Base-by-base conservation (phyloP, 2,329 filamentous ascomycete species). In the Esteya vermicola region DNA sequence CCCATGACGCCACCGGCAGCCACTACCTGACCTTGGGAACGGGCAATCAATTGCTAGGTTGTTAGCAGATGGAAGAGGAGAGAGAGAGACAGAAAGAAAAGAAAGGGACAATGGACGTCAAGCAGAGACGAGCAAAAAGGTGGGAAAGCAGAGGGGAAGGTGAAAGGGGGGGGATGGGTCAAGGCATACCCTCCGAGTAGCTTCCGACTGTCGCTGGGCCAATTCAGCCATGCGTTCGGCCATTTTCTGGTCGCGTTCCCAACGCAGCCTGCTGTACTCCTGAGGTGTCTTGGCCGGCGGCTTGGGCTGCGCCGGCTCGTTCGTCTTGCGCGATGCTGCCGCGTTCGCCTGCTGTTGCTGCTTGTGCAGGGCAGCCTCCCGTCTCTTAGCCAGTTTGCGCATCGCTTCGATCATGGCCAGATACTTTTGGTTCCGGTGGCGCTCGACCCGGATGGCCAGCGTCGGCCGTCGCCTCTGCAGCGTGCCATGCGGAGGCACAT, bases 341-440 rank as follows among this genome's bases (percentile, higher is more conserved):
- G 85, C 74, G 46, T 75, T 73, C 10, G 79, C 74, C 44, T 76
- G 72, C 54, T 95, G 85, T 53, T 89, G 82, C 55, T 91, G 84
- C 63, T 96, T 96, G 54, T 91, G 85, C 22, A 77, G 65, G 21
- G 75, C 71, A 10, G 82, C 81, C 60, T 98, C 91, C 21, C 89
- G 76, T 61, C 95, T 96, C 67, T 94, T 93, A 1, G 88, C 88
- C 36, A 94, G 60, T 57, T 96, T 98, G 32, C 88, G 76, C 85
- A 96, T 95, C 4, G 84, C 84, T 59, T 96, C 89, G 49, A 98
- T 79, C 51, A 96, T 70, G 34, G 82, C 83, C 42, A 96, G 65
- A 53, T 95, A 85, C 53, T 86, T 85, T 46, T 86, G 83, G 47
- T 85, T 85, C 47, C 85, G 78, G 41, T 88, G 76, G 45, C 88